These are phyloP conservation scores for Fusarium sp. DNA, from an alignment of 2,329 filamentous ascomycete genomes.

Conservation along the genomic window DNA sequence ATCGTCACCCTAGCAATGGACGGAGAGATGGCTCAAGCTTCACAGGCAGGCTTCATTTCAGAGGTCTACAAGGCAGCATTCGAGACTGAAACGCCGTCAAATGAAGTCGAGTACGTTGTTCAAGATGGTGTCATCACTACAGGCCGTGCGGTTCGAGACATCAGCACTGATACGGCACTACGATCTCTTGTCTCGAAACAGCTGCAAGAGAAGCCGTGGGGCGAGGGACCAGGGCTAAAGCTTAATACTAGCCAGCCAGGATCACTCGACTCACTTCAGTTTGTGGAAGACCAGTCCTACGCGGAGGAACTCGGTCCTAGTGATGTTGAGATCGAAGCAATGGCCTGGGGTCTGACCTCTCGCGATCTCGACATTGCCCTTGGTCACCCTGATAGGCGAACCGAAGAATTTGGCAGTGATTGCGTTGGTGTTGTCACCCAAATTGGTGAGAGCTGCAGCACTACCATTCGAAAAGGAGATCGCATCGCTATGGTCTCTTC, in stretches of 20 bases:
- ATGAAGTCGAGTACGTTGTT: not conserved
- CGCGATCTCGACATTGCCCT: not conserved
- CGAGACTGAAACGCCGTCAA: rapidly evolving
- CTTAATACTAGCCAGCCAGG: not conserved
- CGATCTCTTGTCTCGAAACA: not conserved
- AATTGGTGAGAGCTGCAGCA: not conserved
- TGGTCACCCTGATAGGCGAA: not conserved
- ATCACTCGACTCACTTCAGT: not conserved
- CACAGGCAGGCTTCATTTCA: not conserved
- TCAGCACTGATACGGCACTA: not conserved
- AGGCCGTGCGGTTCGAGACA: not conserved
- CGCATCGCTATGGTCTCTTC: not conserved
- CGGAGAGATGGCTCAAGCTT: rapidly evolving
- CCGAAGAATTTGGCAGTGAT: not conserved
- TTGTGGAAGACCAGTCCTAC: not conserved
- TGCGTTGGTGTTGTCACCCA: not conserved
- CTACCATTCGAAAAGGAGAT: not conserved
- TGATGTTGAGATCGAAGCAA: not conserved
- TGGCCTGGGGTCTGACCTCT: not conserved
- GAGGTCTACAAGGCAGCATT: not conserved
- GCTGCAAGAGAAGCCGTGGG: not conserved
- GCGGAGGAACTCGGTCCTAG: not conserved
- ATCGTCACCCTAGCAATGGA: not conserved
- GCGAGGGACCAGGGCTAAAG: not conserved
- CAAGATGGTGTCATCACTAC: not conserved